A percentile compares a stretch with the other conserved stretches of the same genome.
Evolutionary conservation across 1,139 yeast species (phyloP).

Genomic region (Debaryomyces robertsiae): DNA sequence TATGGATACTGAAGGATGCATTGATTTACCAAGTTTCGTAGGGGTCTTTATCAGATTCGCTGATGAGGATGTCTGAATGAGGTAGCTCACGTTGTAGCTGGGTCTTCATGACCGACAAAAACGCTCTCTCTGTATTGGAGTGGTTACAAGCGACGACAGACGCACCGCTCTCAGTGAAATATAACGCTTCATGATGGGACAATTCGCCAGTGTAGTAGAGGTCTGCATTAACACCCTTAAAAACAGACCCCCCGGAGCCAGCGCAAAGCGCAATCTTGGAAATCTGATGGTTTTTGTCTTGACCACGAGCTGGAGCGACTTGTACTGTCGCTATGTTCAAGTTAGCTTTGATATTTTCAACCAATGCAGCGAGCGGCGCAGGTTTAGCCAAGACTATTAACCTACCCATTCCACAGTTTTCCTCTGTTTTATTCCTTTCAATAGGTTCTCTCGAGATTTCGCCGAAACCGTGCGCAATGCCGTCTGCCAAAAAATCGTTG

Average conservation of each 20-base stretch:
- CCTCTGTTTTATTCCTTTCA: conserved; percentile 29
- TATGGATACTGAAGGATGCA: background rate
- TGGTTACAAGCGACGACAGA: conserved; percentile 82
- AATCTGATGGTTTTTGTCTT: conserved; percentile 34
- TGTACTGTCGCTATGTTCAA: conserved; percentile 62
- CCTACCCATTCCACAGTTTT: conserved; percentile 83
- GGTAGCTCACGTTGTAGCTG: conserved; percentile 51
- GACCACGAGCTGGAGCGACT: conserved; percentile 52
- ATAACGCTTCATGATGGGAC: conserved; percentile 87
- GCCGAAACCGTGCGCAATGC: conserved; percentile 42
- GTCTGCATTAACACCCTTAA: conserved; percentile 69
- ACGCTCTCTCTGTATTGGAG: conserved; percentile 91
- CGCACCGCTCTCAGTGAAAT: conserved; percentile 69
- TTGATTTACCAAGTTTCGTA: conserved; percentile 36
- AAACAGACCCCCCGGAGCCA: conserved; percentile 84
- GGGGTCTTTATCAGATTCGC: conserved; percentile 61
- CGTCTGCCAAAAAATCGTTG: conserved; percentile 83
- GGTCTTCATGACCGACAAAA: conserved; percentile 52
- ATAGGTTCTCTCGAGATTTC: conserved; percentile 31
- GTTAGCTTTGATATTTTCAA: conserved; percentile 55
- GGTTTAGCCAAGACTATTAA: conserved; percentile 53
- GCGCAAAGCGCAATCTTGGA: conserved; percentile 85
- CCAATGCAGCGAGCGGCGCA: conserved; percentile 45
- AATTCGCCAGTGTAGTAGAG: conserved; percentile 88
- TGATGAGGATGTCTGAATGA: conserved; percentile 47